Percentiles rank a stretch among this genome's conserved stretches.
Conservation (phyloP, 768 basidiomycete species). For the Kwoniella dendrophila region DNA sequence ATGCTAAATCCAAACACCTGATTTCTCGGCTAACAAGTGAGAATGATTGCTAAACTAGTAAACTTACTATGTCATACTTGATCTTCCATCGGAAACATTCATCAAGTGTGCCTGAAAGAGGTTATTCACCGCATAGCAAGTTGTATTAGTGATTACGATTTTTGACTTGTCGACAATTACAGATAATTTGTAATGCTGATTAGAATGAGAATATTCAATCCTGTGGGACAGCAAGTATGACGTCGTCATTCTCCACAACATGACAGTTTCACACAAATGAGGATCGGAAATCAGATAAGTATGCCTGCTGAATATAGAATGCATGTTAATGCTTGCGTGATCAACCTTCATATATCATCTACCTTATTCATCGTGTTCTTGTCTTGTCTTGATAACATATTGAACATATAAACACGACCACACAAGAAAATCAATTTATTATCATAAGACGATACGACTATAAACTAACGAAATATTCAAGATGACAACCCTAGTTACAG, state of each 20-base stretch:
- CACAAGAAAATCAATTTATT: no score
- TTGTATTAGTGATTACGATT: fast-evolving
- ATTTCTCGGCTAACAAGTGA: not conserved
- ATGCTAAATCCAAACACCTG: not conserved
- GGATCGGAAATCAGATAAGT: not conserved
- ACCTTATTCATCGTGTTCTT: no score
- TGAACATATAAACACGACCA: no score
- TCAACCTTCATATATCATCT: no score
- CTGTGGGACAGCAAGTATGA: not conserved
- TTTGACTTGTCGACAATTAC: no score
- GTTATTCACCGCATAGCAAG: not conserved
- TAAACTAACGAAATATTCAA: constrained; percentile 1
- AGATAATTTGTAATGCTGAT: not conserved
- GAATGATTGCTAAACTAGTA: not conserved
- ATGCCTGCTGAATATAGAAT: not conserved
- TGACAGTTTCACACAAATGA: no score
- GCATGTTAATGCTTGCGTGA: no score
- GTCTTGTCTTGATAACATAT: no score
- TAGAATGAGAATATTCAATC: not conserved
- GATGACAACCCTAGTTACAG: constrained; percentile 46
- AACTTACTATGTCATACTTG: no score
- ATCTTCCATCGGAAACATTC: no score
- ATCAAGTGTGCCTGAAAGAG: not conserved
- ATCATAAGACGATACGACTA: not conserved
- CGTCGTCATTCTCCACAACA: not conserved